phyloP scores from a whole-genome alignment of 345 rosid genomes.

The Populus alba region DNA sequence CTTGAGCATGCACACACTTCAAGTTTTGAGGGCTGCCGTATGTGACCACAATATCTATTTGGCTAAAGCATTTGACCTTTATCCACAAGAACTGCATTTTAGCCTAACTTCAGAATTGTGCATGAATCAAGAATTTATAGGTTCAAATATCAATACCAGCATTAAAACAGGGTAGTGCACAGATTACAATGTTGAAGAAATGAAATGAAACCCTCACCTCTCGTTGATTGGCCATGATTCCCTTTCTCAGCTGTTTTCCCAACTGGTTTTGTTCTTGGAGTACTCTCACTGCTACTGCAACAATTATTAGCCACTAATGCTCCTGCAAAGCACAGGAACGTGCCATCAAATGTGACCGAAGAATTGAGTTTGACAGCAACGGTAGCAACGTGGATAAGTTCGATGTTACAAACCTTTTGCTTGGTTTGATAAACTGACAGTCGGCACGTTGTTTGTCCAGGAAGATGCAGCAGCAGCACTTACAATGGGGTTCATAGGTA shows the following conservation, averaged over 20 bases:
- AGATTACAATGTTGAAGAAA: not conserved
- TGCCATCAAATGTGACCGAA: not conserved
- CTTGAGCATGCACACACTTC: not conserved
- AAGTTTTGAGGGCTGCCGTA: not conserved
- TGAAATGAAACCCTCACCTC: conserved; percentile 32
- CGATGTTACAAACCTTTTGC: conserved; percentile 38
- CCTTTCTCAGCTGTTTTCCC: conserved; percentile 30
- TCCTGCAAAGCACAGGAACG: conserved; percentile 12
- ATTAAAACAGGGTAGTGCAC: not conserved
- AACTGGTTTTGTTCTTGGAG: conserved; percentile 33
- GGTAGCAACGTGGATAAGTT: not conserved
- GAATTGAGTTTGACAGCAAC: not conserved
- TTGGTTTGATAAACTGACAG: conserved; percentile 32
- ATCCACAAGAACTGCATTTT: not conserved
- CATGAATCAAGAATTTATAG: not conserved
- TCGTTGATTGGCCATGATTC: conserved; percentile 30
- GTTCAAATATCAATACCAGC: not conserved
- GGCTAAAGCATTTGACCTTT: not conserved
- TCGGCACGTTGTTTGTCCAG: conserved; percentile 41
- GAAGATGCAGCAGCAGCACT: conserved; percentile 45
- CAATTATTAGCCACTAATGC: conserved; percentile 24
- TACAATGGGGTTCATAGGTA: conserved; percentile 35
- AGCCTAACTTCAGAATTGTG: not conserved
- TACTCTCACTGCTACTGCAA: conserved; percentile 47
- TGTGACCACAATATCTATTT: not conserved